Conservation (phyloP, 306 rosid genomes). For the Acacia acuminata region DNA sequence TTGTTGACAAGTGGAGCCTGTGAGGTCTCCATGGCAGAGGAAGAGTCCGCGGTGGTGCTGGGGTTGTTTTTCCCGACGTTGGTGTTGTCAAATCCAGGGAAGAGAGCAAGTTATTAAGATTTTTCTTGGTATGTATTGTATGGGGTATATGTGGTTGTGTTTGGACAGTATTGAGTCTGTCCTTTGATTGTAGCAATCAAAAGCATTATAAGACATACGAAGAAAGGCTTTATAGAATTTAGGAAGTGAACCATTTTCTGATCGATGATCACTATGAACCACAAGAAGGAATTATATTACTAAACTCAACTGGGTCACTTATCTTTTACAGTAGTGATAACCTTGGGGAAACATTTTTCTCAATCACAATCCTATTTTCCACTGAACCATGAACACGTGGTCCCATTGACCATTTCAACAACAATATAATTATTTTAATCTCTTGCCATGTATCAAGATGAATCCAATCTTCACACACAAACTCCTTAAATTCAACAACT, state of each 20-base stretch:
- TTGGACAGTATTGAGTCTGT: background rate
- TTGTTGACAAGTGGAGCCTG: background rate
- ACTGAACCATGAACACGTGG: no score
- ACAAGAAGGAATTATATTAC: no score
- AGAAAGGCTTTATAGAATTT: background rate
- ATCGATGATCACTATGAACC: background rate
- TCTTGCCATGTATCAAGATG: no score
- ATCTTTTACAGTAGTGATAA: no score
- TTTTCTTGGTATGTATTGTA: conserved; percentile 35
- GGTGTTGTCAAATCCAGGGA: conserved; percentile 30
- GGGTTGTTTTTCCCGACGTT: background rate
- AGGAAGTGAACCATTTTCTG: background rate
- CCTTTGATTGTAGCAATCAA: background rate
- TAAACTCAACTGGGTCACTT: no score
- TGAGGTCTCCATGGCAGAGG: conserved; percentile 6
- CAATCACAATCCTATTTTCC: no score
- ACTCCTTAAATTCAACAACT: no score
- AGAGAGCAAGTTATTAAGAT: conserved; percentile 32
- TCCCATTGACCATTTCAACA: no score
- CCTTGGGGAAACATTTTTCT: no score
- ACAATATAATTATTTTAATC: no score
- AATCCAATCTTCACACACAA: no score
- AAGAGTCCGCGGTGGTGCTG: conserved; percentile 26
- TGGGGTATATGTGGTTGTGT: background rate
- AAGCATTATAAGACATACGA: background rate